These are phyloP conservation scores for Friedmanniomyces endolithicus DNA, from an alignment of 495 filamentous ascomycete species.

Conservation along the genomic window DNA sequence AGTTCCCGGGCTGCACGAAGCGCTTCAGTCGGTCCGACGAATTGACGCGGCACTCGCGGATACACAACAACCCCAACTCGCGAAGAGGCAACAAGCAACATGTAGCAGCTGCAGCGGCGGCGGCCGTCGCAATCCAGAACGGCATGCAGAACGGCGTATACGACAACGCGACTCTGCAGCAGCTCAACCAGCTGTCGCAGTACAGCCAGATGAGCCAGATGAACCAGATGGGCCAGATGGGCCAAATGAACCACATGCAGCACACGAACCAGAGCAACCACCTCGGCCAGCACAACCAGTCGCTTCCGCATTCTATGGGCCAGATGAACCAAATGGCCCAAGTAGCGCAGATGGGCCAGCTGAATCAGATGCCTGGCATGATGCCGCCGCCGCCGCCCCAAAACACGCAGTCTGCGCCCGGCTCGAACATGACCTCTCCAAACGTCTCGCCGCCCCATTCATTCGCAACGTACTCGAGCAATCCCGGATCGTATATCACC, in stretches of 20 bases:
- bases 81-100: slow-evolving; percentile 78
- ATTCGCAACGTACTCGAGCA: slow-evolving; percentile 60
- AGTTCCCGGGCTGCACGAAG: slow-evolving; percentile 90
- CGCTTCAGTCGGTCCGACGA: slow-evolving; percentile 96
- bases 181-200: slow-evolving; percentile 15
- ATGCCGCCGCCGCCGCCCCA: slow-evolving; percentile 70
- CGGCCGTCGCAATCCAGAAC: slow-evolving; percentile 37
- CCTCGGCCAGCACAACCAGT: slow-evolving; percentile 24
- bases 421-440: slow-evolving; percentile 77
- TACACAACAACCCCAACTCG: slow-evolving; percentile 98
- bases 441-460: slow-evolving; percentile 94
- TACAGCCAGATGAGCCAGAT: slow-evolving; percentile 9
- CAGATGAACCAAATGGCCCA: slow-evolving; percentile 5
- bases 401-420: slow-evolving; percentile 73
- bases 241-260: slow-evolving; percentile 7
- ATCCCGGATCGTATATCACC: slow-evolving; percentile 55
- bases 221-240: neutral
- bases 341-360: neutral
- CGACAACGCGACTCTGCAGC: slow-evolving; percentile 14
- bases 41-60: slow-evolving; percentile 89
- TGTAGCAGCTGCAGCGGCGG: slow-evolving; percentile 33
- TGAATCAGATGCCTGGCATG: slow-evolving; percentile 47
- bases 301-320: neutral
- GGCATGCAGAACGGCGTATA: slow-evolving; percentile 11
- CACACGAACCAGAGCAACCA: slow-evolving; percentile 29